Evolutionary conservation across 805 yeast genomes (phyloP).

Genomic region (Lipomyces starkeyi): DNA sequence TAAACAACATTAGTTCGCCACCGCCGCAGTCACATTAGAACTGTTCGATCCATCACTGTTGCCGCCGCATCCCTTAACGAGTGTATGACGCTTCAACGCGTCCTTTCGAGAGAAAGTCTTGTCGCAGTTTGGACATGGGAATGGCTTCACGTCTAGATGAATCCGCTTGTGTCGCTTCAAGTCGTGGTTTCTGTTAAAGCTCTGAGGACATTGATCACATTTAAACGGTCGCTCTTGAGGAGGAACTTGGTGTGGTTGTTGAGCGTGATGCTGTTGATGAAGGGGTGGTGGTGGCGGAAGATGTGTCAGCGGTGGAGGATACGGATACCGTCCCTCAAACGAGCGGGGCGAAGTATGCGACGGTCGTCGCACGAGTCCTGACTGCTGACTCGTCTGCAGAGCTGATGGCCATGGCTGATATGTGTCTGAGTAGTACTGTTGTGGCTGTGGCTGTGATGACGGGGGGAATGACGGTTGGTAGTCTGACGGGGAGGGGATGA

Average conservation of each 20-base stretch:
- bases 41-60: constrained; percentile 6
- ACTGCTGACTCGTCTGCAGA: constrained; percentile 14
- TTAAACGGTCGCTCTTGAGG: constrained; percentile 34
- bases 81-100: constrained; percentile 39
- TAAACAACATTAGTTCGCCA: not conserved
- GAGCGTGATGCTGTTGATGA: constrained; percentile 2
- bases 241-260: constrained; percentile 17
- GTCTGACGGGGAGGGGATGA: constrained; percentile 23
- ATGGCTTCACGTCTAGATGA: constrained; percentile 39
- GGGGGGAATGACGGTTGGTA: constrained; percentile 14
- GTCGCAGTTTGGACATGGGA: constrained; percentile 39
- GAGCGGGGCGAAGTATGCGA: constrained; percentile 30
- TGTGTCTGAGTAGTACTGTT: constrained; percentile 21
- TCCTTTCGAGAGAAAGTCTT: constrained; percentile 40
- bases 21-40: constrained; percentile 3
- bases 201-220: constrained; percentile 39
- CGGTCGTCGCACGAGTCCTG: constrained; percentile 22
- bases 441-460: constrained; percentile 14
- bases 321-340: constrained; percentile 23
- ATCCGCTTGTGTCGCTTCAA: constrained; percentile 38
- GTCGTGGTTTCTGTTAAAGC: constrained; percentile 40
- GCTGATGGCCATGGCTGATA: constrained; percentile 24
- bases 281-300: constrained; percentile 22
- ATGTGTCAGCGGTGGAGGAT: constrained; percentile 26
- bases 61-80: constrained; percentile 36